Evolutionary conservation across 345 rosid genomes (phyloP).

Genomic region (Populus davidiana): DNA sequence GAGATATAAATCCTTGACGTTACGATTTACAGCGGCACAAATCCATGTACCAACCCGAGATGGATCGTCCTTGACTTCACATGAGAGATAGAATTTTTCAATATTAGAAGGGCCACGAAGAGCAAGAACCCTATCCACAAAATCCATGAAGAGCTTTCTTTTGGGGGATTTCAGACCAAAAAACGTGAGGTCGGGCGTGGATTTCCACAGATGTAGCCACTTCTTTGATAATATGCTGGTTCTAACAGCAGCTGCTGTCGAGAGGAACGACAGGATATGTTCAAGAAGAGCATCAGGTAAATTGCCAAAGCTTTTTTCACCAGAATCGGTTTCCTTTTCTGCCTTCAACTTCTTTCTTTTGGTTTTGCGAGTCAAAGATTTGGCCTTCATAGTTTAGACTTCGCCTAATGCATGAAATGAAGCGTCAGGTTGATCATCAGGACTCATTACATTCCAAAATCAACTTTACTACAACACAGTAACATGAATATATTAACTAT

Average conservation of each 20-base stretch:
- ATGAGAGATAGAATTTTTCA: neutral
- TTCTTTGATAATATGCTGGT: constrained; percentile 12
- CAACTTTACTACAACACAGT: too few species aligned
- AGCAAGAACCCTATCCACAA: constrained; percentile 15
- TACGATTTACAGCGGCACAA: neutral
- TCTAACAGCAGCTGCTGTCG: neutral
- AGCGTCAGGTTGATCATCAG: too few species aligned
- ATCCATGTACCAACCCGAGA: neutral
- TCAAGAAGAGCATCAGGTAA: constrained; percentile 9
- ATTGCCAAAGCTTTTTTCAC: neutral
- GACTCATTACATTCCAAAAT: too few species aligned
- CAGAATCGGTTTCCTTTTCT: too few species aligned
- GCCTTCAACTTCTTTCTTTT: too few species aligned
- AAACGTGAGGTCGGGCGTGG: neutral
- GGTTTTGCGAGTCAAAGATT: too few species aligned
- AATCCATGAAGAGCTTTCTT: constrained; percentile 1
- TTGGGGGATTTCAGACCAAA: neutral
- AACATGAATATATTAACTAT: too few species aligned
- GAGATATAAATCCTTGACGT: neutral
- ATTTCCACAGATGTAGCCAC: constrained; percentile 13
- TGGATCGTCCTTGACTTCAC: neutral
- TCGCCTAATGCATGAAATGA: too few species aligned
- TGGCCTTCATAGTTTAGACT: too few species aligned
- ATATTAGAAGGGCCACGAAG: neutral
- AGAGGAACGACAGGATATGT: constrained; percentile 12